Percentiles rank a stretch among this genome's conserved stretches.
Evolutionary conservation across 208 protist genomes (phyloP).

Genomic region (Leishmania tarentolae): DNA sequence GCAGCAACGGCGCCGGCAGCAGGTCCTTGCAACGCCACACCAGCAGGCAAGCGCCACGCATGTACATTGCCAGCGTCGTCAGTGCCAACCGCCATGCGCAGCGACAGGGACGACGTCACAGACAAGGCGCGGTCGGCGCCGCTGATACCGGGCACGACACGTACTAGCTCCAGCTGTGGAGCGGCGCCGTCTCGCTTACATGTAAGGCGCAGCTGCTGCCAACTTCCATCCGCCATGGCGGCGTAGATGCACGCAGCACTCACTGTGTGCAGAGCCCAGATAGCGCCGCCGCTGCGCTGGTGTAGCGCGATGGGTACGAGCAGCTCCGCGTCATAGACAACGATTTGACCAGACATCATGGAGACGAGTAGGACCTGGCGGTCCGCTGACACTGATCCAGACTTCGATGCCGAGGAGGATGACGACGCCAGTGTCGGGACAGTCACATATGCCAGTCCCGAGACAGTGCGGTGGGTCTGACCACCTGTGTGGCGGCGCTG

Average conservation of each 20-base stretch:
- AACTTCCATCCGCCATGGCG: slow-evolving; percentile 47
- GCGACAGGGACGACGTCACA: slow-evolving; percentile 35
- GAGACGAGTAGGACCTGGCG: slow-evolving; percentile 56
- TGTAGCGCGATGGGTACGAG: slow-evolving; percentile 74
- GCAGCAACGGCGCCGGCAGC: background rate
- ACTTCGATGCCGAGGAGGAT: background rate
- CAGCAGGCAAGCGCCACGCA: slow-evolving; percentile 52
- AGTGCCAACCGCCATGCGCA: slow-evolving; percentile 59
- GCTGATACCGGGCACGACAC: slow-evolving; percentile 71
- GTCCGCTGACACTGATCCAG: background rate
- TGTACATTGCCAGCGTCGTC: slow-evolving; percentile 85
- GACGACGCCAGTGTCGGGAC: slow-evolving; percentile 10
- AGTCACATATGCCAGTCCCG: slow-evolving; percentile 57
- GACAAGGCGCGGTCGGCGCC: slow-evolving; percentile 85
- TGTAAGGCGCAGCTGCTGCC: slow-evolving; percentile 50
- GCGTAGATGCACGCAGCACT: slow-evolving; percentile 40
- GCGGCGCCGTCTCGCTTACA: slow-evolving; percentile 22
- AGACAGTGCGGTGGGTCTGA: slow-evolving; percentile 67
- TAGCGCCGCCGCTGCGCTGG: slow-evolving; percentile 80
- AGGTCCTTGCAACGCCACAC: background rate
- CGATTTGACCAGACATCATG: slow-evolving; percentile 82
- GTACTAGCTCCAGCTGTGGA: slow-evolving; percentile 50
- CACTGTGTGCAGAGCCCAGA: slow-evolving; percentile 73
- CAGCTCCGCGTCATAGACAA: slow-evolving; percentile 71
- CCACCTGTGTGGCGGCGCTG: slow-evolving; percentile 78